Percentiles rank a stretch among this genome's conserved stretches.
These are phyloP conservation scores for Pseudocercospora cruenta DNA, from an alignment of 2,329 filamentous ascomycete species.

Conservation along the genomic window DNA sequence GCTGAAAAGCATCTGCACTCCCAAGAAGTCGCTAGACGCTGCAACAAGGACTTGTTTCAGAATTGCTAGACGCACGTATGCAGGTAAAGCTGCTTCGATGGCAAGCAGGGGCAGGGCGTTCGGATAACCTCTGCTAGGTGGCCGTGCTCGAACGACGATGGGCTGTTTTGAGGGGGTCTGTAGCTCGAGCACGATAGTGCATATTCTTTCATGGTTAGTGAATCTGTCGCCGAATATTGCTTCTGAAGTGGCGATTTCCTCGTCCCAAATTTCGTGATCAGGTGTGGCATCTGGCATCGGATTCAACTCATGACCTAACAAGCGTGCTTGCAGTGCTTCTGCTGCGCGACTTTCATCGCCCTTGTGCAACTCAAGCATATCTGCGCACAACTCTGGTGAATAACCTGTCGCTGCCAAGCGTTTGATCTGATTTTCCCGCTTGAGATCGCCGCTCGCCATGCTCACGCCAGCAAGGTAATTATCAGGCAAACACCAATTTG, in stretches of 20 bases:
- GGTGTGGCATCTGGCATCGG: conserved; percentile 38
- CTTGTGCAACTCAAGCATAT: conserved; percentile 69
- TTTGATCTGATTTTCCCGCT: conserved; percentile 79
- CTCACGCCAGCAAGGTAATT: conserved; percentile 88
- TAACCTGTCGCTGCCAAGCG: conserved; percentile 83
- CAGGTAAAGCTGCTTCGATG: conserved; percentile 71
- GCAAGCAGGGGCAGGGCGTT: conserved; percentile 68
- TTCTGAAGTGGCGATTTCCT: conserved; percentile 81
- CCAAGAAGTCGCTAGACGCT: conserved; percentile 70
- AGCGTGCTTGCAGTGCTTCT: conserved; percentile 73
- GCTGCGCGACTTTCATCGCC: conserved; percentile 78
- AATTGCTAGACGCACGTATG: conserved; percentile 90
- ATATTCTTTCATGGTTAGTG: conserved; percentile 57
- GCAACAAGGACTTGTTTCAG: conserved; percentile 75
- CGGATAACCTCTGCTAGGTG: conserved; percentile 72
- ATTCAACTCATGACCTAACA: conserved; percentile 51
- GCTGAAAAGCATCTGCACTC: conserved; percentile 89
- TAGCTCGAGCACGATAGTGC: conserved; percentile 69
- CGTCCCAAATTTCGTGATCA: conserved; percentile 69
- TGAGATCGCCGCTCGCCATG: conserved; percentile 79
- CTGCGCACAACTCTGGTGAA: conserved; percentile 78
- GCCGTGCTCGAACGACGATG: conserved; percentile 68
- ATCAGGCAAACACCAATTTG: conserved; percentile 86
- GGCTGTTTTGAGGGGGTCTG: conserved; percentile 47
- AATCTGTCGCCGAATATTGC: conserved; percentile 83